Percentiles rank a stretch among this genome's conserved stretches.
Conservation (phyloP, 2,329 filamentous ascomycete genomes). For the Scortechinia acanthostroma region DNA sequence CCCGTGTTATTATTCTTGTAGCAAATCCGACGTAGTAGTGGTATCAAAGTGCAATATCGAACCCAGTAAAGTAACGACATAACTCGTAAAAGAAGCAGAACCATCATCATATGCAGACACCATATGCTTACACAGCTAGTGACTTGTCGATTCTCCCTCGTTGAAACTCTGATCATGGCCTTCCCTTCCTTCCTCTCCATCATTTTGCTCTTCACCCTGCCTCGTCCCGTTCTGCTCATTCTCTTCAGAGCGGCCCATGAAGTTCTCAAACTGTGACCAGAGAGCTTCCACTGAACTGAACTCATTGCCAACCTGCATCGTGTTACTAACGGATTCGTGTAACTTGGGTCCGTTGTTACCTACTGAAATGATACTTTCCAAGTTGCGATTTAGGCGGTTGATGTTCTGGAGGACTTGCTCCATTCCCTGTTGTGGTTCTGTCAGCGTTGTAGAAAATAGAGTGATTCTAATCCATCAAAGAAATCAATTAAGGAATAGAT, state of each 20-base stretch:
- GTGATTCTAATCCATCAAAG: slow-evolving; percentile 1
- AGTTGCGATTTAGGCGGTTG: slow-evolving; percentile 84
- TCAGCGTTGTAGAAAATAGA: background rate
- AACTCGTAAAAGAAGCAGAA: no score
- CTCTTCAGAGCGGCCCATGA: slow-evolving; percentile 69
- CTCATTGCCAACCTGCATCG: slow-evolving; percentile 75
- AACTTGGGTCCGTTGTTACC: slow-evolving; percentile 15
- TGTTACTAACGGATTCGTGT: background rate
- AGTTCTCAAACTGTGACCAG: slow-evolving; percentile 94
- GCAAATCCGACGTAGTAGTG: background rate
- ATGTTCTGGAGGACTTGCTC: slow-evolving; percentile 92
- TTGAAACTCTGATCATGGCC: no score
- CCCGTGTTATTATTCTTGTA: background rate
- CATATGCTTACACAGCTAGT: no score
- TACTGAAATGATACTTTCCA: slow-evolving; percentile 86
- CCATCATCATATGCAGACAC: no score
- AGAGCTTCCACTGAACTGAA: slow-evolving; percentile 94
- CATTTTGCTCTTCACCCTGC: slow-evolving; percentile 11
- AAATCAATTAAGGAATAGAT: background rate
- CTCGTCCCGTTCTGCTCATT: slow-evolving; percentile 9
- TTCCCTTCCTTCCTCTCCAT: slow-evolving; percentile 14
- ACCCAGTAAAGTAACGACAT: no score
- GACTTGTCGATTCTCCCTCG: no score
- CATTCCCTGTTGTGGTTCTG: slow-evolving; percentile 47
- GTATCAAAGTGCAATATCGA: no score